Percentiles rank a stretch among this genome's conserved stretches.
Evolutionary conservation across 345 rosid species (phyloP).

Genomic region (Cardiospermum halicacabum): DNA sequence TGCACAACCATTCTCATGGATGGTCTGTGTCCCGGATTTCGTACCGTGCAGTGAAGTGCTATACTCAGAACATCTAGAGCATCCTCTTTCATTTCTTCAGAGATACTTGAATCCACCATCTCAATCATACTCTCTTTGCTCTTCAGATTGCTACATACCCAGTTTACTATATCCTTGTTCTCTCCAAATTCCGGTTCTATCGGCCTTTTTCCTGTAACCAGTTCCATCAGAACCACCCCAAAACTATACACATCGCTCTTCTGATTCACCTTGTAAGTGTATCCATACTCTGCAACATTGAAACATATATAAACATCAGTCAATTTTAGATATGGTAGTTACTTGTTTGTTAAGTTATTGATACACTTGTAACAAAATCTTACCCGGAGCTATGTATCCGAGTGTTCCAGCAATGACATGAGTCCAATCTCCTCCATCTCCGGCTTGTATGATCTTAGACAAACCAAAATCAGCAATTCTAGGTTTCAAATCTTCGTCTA

Average conservation of each 20-base stretch:
- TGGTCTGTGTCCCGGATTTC: conserved; percentile 58
- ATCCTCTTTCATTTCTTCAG: conserved; percentile 39
- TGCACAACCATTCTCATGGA: conserved; percentile 74
- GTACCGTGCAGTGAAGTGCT: conserved; percentile 59
- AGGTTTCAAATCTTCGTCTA: conserved; percentile 80
- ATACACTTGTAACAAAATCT: not conserved
- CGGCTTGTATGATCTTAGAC: conserved; percentile 60
- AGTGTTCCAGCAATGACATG: conserved; percentile 61
- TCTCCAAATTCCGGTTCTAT: conserved; percentile 64
- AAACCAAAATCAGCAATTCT: conserved; percentile 89
- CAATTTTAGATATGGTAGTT: not conserved
- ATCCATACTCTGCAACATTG: conserved; percentile 58
- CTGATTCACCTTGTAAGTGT: conserved; percentile 47
- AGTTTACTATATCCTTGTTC: conserved; percentile 55
- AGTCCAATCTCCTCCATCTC: conserved; percentile 44
- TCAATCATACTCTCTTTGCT: conserved; percentile 38
- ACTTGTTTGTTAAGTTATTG: too few species aligned
- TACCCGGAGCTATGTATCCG: conserved; percentile 97
- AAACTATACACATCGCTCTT: conserved; percentile 91
- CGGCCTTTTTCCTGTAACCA: conserved; percentile 76
- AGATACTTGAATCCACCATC: conserved; percentile 42
- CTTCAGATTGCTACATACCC: conserved; percentile 42
- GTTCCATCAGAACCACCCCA: conserved; percentile 79
- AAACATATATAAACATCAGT: not conserved
- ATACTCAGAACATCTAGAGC: conserved; percentile 55